Base-by-base conservation (phyloP, 495 filamentous ascomycete genomes). In the Penicillium coffeae region DNA sequence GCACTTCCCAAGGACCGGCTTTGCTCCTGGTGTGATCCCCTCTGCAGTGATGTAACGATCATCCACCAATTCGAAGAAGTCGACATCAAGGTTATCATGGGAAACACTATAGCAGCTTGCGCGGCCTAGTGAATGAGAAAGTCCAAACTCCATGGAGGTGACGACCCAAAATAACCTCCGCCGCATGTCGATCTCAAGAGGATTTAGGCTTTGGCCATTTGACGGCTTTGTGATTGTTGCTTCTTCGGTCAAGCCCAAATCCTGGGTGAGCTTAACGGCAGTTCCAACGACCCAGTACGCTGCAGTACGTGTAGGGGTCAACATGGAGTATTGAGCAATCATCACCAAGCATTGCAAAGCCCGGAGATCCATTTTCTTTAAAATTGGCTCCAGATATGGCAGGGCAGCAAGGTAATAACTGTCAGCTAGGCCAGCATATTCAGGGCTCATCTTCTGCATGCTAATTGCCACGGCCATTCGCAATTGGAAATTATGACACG, bases 381-480 rank as follows among this genome's bases (percentile, higher is more conserved):
- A 73, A 10, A 90, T 81, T 1, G 77, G 78, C 55, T 96, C 88
- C 38, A 96, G 78, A 52, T 82, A 86, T 22, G 82, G 82, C 60
- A 96, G 78, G 9, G 92, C 91, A 12, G 89, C 86, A 3, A 94
- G 78, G 58, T 95, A 97, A 68, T 90, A 95, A 56, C 86, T 87
- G 64, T 97, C 90, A 25, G 91, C 91, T 30, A 95, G 74, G 37
- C 88, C 87, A 30, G 88, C 87, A 63, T 88, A 96, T 38, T 80
- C 79, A 2, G 80, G 72, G 59, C 88, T 87, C 54, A 95, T 72
- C 62, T 90, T 94, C 60, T 95, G 90, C 73, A 96, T 82, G 64
- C 87, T 89, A 53, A 95, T 93, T 2, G 92, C 92, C 58, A 96
- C 79, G 21, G 94, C 89, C 80, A 96, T 88, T 46, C 87, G 84